Evolutionary conservation across 768 basidiomycete species (phyloP), one percentile per base, ranked within the genome.

Genomic region (Tephrocybe sp.): DNA sequence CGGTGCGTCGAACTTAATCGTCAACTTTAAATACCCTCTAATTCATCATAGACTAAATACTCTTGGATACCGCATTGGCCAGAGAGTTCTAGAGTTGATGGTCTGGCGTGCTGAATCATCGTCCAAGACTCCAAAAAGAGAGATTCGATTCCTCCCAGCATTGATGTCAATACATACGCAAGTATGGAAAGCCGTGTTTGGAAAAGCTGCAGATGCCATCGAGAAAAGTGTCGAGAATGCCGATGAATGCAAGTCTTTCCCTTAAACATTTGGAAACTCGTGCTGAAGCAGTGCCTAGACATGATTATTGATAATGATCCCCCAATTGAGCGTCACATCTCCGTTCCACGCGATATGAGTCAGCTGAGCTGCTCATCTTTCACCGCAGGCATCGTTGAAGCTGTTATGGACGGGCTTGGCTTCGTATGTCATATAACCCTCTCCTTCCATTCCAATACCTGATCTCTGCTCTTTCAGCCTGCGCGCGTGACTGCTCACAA

Each of bases 221-320:
- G 95, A 99, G 69, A 89, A 92, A 72, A 94, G 92, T 58, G 92
- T 98, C 0, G 94, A 97, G 67, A 92, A 96, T 52, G 86, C 90
- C 16, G 96, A 98, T 64, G 97, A 99, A 76, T 99, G 93, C 86
- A 55, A 48, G 86, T 23, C 9, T 11, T 71, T 26, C 39, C 20
- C 35, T 41, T 4, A 19, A 11, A 36, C 26, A 23, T 38, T 45
- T 7, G 40, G 22, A 39, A 51, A 52, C 32, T 54, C 14, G 10
- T 52, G 45, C 50, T 30, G 41, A 45, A 47, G 34, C 49, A 31
- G 35, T 58, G 39, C 40, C 38, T 44, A 96, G 93, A 98, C 69
- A 98, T 98, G 97, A 89, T 99, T 57, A 89, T 96, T 53, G 89
- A 98, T 76, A 98, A 99, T 66, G 90, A 95, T 63, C 95, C 97